Base-by-base conservation (phyloP, 2,329 filamentous ascomycete genomes). In the Karstenula rhodostoma region DNA sequence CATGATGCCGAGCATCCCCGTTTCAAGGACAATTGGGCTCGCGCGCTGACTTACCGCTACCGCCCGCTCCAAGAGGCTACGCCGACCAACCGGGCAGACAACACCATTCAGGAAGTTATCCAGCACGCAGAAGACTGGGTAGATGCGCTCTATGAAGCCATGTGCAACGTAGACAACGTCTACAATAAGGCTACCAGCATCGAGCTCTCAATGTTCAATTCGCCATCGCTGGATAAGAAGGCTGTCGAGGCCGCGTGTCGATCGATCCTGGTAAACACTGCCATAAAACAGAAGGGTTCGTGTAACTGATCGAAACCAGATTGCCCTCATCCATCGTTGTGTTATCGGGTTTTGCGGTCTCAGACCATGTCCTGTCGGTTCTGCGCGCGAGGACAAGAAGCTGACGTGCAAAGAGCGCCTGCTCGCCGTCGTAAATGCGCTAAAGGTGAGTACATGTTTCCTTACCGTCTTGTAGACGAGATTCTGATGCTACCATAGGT, bases 211-310 rank as follows among this genome's bases (percentile, higher is more conserved):
- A 57, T 57, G 47, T 57, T 57, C 56, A 57, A 57, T 27, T 57
- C 56, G 12, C 13, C 35, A 15, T 12, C 10, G 17, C 47, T 57
- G 19, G 56, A 57, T 19, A 50, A 43, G 25, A 57, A 51, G 35
- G 46, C 46, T 23, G 56, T 59, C 32, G 57, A 59, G 25, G 57
- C 57, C 12, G 48, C 57, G 19, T 59, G 57, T 27, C 35, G 57
- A 29, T 48, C 50, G n/a, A 56, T 46, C 25, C 22, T 59, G 40
- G 52, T 55, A 46, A 15, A n/a, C 5, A n/a, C 35, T 6, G 13
- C 15, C 13, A 10, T n/a, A 19, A 10, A 13, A 33, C 17, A 13
- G 6, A 29, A 9, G 15, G 2, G 8, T 32, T 32, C n/a, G 9
- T 32, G 12, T 25, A 8, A 35, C n/a, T 55, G 19, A 55, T 25